Conservation (phyloP, 768 basidiomycete genomes). For the Lentinula sp. region DNA sequence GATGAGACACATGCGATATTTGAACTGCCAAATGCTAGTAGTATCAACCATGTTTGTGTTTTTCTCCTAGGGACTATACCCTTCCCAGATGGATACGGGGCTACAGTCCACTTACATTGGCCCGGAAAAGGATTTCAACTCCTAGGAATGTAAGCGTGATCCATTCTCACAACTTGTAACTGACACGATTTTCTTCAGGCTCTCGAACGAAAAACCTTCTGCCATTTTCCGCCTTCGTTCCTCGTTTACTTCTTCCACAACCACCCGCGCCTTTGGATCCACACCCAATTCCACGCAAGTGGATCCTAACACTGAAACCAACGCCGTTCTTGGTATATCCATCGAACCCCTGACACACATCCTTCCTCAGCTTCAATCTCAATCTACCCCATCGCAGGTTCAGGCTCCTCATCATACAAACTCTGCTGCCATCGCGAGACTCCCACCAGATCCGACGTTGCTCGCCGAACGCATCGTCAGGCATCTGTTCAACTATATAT, state of each 20-base stretch:
- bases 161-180: neutral
- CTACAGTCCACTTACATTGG: conserved; percentile 82
- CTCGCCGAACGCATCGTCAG: conserved; percentile 68
- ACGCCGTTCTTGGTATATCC: conserved; percentile 72
- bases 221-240: conserved; percentile 82
- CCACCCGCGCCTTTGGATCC: conserved; percentile 34
- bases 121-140: conserved; percentile 84
- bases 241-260: conserved; percentile 39
- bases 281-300: conserved; percentile 19
- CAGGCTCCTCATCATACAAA: conserved; percentile 13
- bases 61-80: conserved; percentile 79
- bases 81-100: conserved; percentile 80
- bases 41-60: conserved; percentile 82
- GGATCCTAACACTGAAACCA: conserved; percentile 44
- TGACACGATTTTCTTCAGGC: conserved; percentile 34
- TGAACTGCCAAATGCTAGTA: conserved; percentile 61
- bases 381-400: conserved; percentile 25
- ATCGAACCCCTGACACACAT: conserved; percentile 71
- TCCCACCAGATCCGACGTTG: conserved; percentile 39
- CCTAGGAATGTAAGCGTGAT: conserved; percentile 65
- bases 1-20: conserved; percentile 83
- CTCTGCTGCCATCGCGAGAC: neutral
- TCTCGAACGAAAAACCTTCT: conserved; percentile 86
- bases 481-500: conserved; percentile 71
- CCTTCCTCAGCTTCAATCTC: conserved; percentile 45